phyloP scores from a whole-genome alignment of 768 basidiomycete genomes.

The Russula brevipes region DNA sequence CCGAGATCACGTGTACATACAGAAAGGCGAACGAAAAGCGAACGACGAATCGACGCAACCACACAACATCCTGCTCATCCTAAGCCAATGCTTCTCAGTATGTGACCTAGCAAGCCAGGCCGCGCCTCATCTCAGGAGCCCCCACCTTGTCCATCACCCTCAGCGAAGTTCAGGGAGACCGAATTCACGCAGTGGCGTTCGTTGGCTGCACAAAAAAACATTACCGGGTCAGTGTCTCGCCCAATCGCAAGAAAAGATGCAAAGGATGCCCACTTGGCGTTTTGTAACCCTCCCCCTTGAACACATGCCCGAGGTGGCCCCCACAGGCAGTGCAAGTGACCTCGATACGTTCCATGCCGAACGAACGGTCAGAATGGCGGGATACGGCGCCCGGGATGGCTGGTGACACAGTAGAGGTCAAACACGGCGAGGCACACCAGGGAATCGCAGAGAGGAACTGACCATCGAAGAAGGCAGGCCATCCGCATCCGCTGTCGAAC shows the following conservation, averaged over 20 bases:
- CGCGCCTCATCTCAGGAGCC: conserved; percentile 1
- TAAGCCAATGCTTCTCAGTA: not conserved
- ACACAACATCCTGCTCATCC: not conserved
- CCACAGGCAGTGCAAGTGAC: conserved; percentile 89
- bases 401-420: conserved; percentile 28
- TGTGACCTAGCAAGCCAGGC: conserved; percentile 3
- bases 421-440: not conserved
- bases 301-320: conserved; percentile 92
- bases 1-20: not conserved
- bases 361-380: conserved; percentile 64
- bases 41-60: no score
- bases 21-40: no score
- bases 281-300: conserved; percentile 79
- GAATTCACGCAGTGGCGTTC: conserved; percentile 92
- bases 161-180: conserved; percentile 71
- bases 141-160: conserved; percentile 33
- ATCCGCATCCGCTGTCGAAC: conserved; percentile 90
- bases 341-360: conserved; percentile 71
- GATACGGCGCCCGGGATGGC: conserved; percentile 87
- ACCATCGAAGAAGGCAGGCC: conserved; percentile 98
- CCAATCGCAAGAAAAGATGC: not conserved
- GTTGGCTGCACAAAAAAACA: conserved; percentile 48
- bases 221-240: not conserved
- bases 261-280: conserved; percentile 54
- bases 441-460: not conserved